phyloP scores from a whole-genome alignment of 495 filamentous ascomycete species.

The Aspergillus taichungensis region DNA sequence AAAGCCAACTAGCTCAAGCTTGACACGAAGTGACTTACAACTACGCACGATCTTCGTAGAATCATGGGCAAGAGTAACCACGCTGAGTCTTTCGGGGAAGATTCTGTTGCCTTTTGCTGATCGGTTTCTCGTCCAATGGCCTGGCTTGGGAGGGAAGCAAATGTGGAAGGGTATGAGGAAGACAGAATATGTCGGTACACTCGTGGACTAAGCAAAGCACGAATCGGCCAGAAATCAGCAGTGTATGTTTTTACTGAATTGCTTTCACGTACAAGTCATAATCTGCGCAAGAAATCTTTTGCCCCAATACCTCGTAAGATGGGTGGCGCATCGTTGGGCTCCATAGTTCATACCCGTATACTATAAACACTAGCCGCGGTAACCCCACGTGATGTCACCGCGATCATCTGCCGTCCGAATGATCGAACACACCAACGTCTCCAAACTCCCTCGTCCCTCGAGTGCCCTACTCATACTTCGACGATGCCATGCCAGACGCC shows the following conservation, averaged over 20 bases:
- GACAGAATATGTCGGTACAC: constrained; percentile 36
- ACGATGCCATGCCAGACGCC: constrained; percentile 35
- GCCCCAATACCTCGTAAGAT: no score
- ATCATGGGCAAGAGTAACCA: constrained; percentile 77
- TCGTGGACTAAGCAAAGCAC: constrained; percentile 28
- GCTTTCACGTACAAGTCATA: no score
- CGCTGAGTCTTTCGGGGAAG: constrained; percentile 71
- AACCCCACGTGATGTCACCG: constrained; percentile 35
- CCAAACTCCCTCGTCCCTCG: background rate
- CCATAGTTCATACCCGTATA: no score
- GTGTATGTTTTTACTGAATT: no score
- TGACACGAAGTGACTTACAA: constrained; percentile 22
- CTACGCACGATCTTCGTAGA: constrained; percentile 79
- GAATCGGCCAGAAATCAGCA: no score
- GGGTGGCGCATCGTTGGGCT: no score
- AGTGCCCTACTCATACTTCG: constrained; percentile 4
- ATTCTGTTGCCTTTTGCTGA: constrained; percentile 59
- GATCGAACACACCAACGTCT: background rate
- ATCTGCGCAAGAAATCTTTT: no score
- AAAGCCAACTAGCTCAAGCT: background rate
- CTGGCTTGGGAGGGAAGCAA: constrained; percentile 38
- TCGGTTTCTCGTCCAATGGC: constrained; percentile 71
- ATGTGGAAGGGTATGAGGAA: constrained; percentile 35
- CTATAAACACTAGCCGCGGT: no score
- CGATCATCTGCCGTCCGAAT: constrained; percentile 9